Percentiles rank a stretch among this genome's conserved stretches.
Conservation (phyloP, 176 grass and related monocot genomes). For the Tillandsia fasciculata region DNA sequence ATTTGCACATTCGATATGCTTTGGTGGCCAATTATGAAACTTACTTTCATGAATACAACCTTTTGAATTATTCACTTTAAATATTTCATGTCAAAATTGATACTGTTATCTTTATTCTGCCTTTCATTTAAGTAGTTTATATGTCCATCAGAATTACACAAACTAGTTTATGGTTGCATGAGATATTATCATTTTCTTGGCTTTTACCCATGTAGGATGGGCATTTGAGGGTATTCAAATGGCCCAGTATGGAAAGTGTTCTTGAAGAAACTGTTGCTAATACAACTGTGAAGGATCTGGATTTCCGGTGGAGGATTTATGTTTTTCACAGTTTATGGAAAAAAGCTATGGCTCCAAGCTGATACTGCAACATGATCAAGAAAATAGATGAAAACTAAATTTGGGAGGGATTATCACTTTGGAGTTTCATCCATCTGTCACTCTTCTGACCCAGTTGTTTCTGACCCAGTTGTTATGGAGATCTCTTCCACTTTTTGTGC, state of each 20-base stretch:
- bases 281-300: constrained; percentile 72
- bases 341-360: background rate
- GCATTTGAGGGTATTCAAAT: constrained; percentile 81
- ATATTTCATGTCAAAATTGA: too few species aligned
- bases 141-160: background rate
- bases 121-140: background rate
- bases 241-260: constrained; percentile 61
- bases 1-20: too few species aligned
- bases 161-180: background rate
- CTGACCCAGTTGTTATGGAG: background rate
- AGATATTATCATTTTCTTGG: constrained; percentile 6
- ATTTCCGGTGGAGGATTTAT: constrained; percentile 50
- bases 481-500: background rate
- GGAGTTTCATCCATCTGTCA: background rate
- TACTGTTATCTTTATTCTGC: too few species aligned
- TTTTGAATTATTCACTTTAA: too few species aligned
- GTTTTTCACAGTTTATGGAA: background rate
- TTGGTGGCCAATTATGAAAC: too few species aligned
- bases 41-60: too few species aligned
- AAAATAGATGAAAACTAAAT: background rate
- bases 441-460: background rate
- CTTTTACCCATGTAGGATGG: constrained; percentile 46
- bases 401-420: background rate
- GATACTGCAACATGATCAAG: background rate
- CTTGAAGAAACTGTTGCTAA: constrained; percentile 62